Evolutionary conservation across 2,329 filamentous ascomycete species (phyloP), one percentile per base, ranked within the genome.

Genomic region (Fonsecaea monophora): DNA sequence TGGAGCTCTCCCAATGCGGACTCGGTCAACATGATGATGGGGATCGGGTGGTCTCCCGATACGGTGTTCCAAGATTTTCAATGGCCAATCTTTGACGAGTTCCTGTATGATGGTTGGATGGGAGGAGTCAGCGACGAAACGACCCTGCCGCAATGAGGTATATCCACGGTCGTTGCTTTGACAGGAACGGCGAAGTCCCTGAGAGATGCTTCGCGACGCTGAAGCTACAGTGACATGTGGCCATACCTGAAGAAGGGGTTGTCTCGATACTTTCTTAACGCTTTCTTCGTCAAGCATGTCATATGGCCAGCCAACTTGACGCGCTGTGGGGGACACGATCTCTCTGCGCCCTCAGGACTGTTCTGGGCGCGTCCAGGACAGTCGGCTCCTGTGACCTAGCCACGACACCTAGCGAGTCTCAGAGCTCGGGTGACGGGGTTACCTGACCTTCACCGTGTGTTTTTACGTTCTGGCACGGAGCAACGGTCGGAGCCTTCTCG

Each of bases 21-120:
- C 54, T 30, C 62, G 5, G 21, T 60, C 15, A 63, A 59, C 32
- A 59, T 64, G 48, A 64, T 68, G 66, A 64, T 68, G 66, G 66
- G 63, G 10, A 60, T 66, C 32, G 63, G 63, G 15, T 68, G 63
- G 63, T 63, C 66, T n/a, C 66, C 62, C 12, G 63, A 68, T 4
- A 60, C 63, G 6, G 34, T 66, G 12, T 65, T 66, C 21, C 63
- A 65, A 53, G 66, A 68, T n/a, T 68, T 65, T 48, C 63, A 63
- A 21, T 68, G 66, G 66, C 67, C 64, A 18, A 50, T 63, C 12
- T 63, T 62, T 37, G 64, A 63, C 25, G 57, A 63, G 13, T 60
- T 68, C 40, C 30, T 58, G 15, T 68, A 65, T 21, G 64, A 60
- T 34, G 45, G 53, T 9, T 63, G 60, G 60, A 30, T 21, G 35